Conservation (phyloP, 805 yeast species). For the Yarrowia sp. region DNA sequence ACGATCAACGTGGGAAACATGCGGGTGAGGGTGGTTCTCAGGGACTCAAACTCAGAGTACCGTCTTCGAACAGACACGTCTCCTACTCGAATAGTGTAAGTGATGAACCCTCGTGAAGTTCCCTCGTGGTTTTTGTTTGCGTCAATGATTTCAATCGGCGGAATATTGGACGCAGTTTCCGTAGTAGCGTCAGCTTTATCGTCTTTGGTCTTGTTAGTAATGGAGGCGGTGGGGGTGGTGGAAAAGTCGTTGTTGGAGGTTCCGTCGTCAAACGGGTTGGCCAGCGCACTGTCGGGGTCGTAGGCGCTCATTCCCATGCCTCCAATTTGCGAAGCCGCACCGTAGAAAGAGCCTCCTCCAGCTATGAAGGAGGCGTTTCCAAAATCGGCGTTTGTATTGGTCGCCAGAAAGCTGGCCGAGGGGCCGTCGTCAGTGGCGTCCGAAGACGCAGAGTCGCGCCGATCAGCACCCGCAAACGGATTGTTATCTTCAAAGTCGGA, state of each 20-base stretch:
- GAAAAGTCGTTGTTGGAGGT: background rate
- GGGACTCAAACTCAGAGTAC: slow-evolving; percentile 89
- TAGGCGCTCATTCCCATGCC: slow-evolving; percentile 41
- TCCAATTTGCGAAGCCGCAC: slow-evolving; percentile 28
- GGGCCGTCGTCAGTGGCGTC: slow-evolving; percentile 29
- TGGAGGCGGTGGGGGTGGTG: background rate
- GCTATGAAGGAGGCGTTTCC: slow-evolving; percentile 28
- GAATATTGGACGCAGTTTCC: slow-evolving; percentile 30
- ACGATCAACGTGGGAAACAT: slow-evolving; percentile 81
- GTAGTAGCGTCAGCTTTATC: background rate
- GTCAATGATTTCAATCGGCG: slow-evolving; percentile 57
- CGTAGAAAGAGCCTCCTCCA: slow-evolving; percentile 27
- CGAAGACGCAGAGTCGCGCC: slow-evolving; percentile 29
- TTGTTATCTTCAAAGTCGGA: slow-evolving; percentile 56
- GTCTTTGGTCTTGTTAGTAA: background rate
- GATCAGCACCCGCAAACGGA: slow-evolving; percentile 53
- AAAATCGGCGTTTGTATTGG: slow-evolving; percentile 8
- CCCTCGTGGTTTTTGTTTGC: slow-evolving; percentile 90
- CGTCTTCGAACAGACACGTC: slow-evolving; percentile 75
- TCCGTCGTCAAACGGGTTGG: slow-evolving; percentile 29
- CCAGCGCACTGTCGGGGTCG: slow-evolving; percentile 19
- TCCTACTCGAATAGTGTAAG: slow-evolving; percentile 77
- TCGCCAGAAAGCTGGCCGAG: slow-evolving; percentile 24
- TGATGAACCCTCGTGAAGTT: slow-evolving; percentile 74
- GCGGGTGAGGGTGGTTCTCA: slow-evolving; percentile 72